These are phyloP conservation scores for Talaromyces sp. DNA, from an alignment of 2,329 filamentous ascomycete species.

Conservation along the genomic window DNA sequence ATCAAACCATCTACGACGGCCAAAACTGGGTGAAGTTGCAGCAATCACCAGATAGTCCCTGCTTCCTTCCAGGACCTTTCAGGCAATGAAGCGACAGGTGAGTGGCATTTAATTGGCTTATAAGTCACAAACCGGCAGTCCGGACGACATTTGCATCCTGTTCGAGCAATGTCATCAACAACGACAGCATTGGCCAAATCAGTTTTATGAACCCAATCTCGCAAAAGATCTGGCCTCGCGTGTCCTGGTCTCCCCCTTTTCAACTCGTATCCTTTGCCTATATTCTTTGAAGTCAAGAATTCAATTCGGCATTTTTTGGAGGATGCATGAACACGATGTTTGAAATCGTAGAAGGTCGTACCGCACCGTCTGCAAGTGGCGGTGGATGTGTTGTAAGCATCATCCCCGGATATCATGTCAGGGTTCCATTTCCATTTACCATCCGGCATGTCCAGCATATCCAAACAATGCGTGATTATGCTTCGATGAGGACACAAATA, in stretches of 20 bases:
- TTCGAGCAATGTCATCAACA: neutral
- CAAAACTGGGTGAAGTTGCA: neutral
- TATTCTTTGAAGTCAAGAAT: neutral
- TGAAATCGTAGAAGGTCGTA: neutral
- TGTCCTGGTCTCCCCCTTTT: neutral
- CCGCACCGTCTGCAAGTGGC: neutral
- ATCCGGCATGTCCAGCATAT: neutral
- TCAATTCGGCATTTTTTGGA: neutral
- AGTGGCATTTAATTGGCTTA: neutral
- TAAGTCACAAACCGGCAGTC: neutral
- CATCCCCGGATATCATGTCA: neutral
- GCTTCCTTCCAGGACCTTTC: neutral
- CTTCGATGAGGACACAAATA: conserved; percentile 9
- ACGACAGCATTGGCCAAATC: conserved; percentile 1
- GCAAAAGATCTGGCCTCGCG: neutral
- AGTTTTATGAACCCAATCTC: neutral
- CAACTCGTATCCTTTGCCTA: neutral
- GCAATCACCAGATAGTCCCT: neutral
- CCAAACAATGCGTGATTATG: conserved; percentile 3
- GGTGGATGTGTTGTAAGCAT: neutral
- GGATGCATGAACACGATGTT: neutral
- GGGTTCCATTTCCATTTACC: neutral
- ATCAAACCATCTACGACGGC: neutral
- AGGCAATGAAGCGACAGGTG: neutral
- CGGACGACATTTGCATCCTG: neutral